These are phyloP conservation scores for Orychophragmus violaceus DNA, from an alignment of 345 rosid species.

Conservation along the genomic window DNA sequence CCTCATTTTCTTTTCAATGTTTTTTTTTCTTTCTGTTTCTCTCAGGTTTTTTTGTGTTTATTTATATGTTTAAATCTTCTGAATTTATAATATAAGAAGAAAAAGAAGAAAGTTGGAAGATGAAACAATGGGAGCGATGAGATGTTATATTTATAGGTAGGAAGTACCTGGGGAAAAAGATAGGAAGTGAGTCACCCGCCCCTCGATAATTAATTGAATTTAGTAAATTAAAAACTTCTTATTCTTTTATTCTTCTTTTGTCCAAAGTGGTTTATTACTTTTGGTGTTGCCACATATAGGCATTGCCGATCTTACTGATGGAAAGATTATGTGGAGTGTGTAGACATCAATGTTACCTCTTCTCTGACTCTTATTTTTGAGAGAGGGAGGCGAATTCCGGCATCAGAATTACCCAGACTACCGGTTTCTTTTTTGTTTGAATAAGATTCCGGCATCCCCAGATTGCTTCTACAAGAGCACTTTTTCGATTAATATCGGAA, in stretches of 20 bases:
- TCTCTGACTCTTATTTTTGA: no score
- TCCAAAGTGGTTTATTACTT: neutral
- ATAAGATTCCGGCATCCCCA: no score
- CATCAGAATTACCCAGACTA: no score
- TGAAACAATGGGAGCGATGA: constrained; percentile 17
- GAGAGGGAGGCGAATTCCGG: no score
- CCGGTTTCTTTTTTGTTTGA: no score
- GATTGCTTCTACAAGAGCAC: no score
- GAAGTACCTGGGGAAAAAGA: constrained; percentile 12
- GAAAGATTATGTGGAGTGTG: no score
- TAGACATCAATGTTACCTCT: no score
- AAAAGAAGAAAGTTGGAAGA: neutral
- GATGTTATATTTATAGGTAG: constrained; percentile 23
- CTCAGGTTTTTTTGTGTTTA: neutral
- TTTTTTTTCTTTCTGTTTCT: neutral
- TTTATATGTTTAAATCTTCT: neutral
- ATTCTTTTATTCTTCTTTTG: neutral
- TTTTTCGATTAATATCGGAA: no score
- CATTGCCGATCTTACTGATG: neutral
- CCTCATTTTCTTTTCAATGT: neutral
- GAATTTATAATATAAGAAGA: neutral
- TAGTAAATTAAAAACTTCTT: neutral
- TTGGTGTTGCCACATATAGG: constrained; percentile 1
- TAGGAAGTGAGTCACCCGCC: neutral
- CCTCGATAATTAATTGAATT: neutral